These are phyloP conservation scores for Tylopilus subfusipes DNA, from an alignment of 768 basidiomycete genomes.

Conservation along the genomic window DNA sequence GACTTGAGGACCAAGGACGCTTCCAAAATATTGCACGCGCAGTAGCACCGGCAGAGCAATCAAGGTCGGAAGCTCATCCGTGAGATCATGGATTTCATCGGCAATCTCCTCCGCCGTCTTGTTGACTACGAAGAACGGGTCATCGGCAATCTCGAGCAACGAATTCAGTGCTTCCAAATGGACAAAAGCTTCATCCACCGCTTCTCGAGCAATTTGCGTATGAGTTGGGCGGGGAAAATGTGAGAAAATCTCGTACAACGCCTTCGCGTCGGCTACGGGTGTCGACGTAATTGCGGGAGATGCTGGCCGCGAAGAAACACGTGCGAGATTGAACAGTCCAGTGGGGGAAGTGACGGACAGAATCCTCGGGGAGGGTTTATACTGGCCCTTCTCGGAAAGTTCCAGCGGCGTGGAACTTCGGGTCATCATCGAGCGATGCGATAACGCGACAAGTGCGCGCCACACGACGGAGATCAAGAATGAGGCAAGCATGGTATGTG, in stretches of 20 bases:
- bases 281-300: slow-evolving; percentile 47
- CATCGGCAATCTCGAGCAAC: slow-evolving; percentile 51
- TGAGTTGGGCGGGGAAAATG: slow-evolving; percentile 58
- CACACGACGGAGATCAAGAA: slow-evolving; percentile 73
- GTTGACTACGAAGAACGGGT: slow-evolving; percentile 26
- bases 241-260: slow-evolving; percentile 57
- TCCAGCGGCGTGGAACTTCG: slow-evolving; percentile 36
- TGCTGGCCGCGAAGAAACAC: slow-evolving; percentile 63
- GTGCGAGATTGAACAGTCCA: slow-evolving; percentile 61
- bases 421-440: slow-evolving; percentile 52
- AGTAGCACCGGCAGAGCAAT: slow-evolving; percentile 69
- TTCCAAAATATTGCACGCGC: slow-evolving; percentile 36
- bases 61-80: slow-evolving; percentile 66
- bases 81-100: slow-evolving; percentile 49
- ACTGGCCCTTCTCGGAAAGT: slow-evolving; percentile 41
- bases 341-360: slow-evolving; percentile 57
- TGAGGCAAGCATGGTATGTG: slow-evolving; percentile 62
- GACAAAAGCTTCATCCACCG: slow-evolving; percentile 74
- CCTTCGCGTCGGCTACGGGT: slow-evolving; percentile 55
- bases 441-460: slow-evolving; percentile 68
- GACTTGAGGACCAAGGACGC: background rate
- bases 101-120: slow-evolving; percentile 26
- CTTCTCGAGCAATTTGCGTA: slow-evolving; percentile 66
- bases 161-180: slow-evolving; percentile 55
- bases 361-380: slow-evolving; percentile 37